Conservation (phyloP, 495 filamentous ascomycete genomes). For the Trichocladium antarcticum region DNA sequence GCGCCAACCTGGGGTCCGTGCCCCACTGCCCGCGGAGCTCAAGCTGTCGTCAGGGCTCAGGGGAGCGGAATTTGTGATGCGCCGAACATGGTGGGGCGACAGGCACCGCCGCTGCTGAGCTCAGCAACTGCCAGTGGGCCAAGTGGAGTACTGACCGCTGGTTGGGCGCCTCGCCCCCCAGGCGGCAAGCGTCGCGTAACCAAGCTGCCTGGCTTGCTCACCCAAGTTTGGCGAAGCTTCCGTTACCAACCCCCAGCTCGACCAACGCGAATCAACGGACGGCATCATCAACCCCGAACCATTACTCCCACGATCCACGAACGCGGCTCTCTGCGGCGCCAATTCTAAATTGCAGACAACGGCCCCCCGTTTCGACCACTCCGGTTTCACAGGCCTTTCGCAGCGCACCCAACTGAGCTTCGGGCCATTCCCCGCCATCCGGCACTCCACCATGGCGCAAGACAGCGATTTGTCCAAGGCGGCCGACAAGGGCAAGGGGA, state of each 20-base stretch:
- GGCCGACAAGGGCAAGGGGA: slow-evolving; percentile 92
- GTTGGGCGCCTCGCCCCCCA: slow-evolving; percentile 22
- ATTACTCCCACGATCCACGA: neutral
- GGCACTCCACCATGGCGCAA: slow-evolving; percentile 61
- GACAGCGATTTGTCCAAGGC: slow-evolving; percentile 75
- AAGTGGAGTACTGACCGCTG: slow-evolving; percentile 16
- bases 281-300: slow-evolving; percentile 1
- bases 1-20: neutral
- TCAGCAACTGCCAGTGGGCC: slow-evolving; percentile 6
- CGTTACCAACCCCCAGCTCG: slow-evolving; percentile 2
- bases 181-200: slow-evolving; percentile 37
- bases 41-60: no score
- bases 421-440: slow-evolving; percentile 2
- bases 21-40: neutral
- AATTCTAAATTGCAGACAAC: neutral
- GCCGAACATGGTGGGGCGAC: neutral
- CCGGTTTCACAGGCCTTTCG: neutral
- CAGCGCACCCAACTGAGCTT: neutral
- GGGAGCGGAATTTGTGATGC: slow-evolving; percentile 10
- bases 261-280: slow-evolving; percentile 6
- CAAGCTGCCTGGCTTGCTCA: slow-evolving; percentile 20
- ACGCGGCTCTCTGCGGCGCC: neutral
- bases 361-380: neutral
- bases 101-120: neutral
- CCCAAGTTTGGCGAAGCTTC: slow-evolving; percentile 23